Percentiles rank a stretch among this genome's conserved stretches.
Conservation (phyloP, 140 eudicot genomes). For the Oenanthe javanica region DNA sequence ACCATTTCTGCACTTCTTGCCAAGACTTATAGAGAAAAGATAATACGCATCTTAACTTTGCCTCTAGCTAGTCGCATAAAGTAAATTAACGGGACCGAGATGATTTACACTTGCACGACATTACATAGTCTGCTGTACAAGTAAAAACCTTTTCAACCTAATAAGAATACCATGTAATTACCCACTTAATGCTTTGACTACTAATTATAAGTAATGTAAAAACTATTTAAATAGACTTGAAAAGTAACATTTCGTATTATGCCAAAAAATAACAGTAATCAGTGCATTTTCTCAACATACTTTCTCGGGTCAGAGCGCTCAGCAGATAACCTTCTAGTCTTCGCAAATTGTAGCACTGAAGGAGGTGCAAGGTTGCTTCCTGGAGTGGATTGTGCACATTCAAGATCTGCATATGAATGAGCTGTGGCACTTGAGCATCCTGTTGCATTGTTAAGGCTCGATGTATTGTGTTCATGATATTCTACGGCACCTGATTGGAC, state of each 20-base stretch:
- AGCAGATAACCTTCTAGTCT: slow-evolving; percentile 64
- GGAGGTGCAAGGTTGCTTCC: slow-evolving; percentile 54
- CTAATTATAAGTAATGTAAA: background rate
- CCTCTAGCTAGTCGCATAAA: background rate
- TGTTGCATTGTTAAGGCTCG: slow-evolving; percentile 31
- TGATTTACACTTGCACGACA: slow-evolving; percentile 1
- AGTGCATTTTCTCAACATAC: slow-evolving; percentile 26
- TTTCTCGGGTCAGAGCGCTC: slow-evolving; percentile 67
- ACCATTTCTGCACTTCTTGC: background rate
- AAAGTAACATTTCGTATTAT: background rate
- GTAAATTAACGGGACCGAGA: background rate
- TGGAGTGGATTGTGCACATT: slow-evolving; percentile 50
- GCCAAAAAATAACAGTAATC: background rate
- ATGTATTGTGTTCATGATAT: slow-evolving; percentile 35
- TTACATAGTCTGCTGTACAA: background rate
- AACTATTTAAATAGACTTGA: background rate
- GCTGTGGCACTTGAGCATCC: slow-evolving; percentile 46
- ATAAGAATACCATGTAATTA: background rate
- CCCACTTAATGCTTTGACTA: background rate
- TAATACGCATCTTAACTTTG: background rate
- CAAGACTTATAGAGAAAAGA: background rate
- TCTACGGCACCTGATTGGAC: slow-evolving; percentile 27
- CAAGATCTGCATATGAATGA: slow-evolving; percentile 49
- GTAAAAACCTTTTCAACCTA: background rate
- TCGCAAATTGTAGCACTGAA: slow-evolving; percentile 63